Percentiles rank a stretch among this genome's conserved stretches.
phyloP scores from a whole-genome alignment of 2,329 filamentous ascomycete species.

The Stachybotrys echinatus region DNA sequence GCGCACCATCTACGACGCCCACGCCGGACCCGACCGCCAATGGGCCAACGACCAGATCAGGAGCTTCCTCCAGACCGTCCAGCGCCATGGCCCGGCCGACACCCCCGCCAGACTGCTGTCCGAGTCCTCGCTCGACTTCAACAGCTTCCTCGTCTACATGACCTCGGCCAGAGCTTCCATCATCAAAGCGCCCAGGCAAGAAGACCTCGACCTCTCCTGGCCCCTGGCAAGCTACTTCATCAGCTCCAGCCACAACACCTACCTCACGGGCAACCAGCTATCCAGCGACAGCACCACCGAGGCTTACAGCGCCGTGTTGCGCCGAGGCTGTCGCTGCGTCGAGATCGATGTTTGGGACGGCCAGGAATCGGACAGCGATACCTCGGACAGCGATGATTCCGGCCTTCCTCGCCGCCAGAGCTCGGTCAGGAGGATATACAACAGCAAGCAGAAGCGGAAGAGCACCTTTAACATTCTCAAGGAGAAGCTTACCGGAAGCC shows the following conservation, averaged over 20 bases:
- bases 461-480: slow-evolving; percentile 59
- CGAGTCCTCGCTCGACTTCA: slow-evolving; percentile 35
- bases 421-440: slow-evolving; percentile 43
- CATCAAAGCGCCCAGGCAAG: slow-evolving; percentile 30
- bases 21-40: slow-evolving; percentile 32
- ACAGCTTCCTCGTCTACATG: slow-evolving; percentile 51
- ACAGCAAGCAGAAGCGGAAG: slow-evolving; percentile 44
- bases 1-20: slow-evolving; percentile 38
- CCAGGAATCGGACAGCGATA: slow-evolving; percentile 65
- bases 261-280: slow-evolving; percentile 83
- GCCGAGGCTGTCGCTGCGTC: slow-evolving; percentile 82
- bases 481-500: slow-evolving; percentile 42
- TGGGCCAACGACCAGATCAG: slow-evolving; percentile 42
- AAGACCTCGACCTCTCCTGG: slow-evolving; percentile 63
- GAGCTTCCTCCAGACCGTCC: slow-evolving; percentile 40
- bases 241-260: slow-evolving; percentile 93
- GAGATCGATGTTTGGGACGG: slow-evolving; percentile 97
- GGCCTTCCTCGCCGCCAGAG: slow-evolving; percentile 31
- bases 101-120: slow-evolving; percentile 18
- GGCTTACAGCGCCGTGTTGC: slow-evolving; percentile 78
- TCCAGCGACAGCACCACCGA: slow-evolving; percentile 82
- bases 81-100: slow-evolving; percentile 32
- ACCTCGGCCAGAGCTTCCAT: slow-evolving; percentile 40
- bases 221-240: slow-evolving; percentile 90
- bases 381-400: slow-evolving; percentile 45